These are phyloP conservation scores for Xerocomus spinulosus DNA, from an alignment of 768 basidiomycete species.

Conservation along the genomic window DNA sequence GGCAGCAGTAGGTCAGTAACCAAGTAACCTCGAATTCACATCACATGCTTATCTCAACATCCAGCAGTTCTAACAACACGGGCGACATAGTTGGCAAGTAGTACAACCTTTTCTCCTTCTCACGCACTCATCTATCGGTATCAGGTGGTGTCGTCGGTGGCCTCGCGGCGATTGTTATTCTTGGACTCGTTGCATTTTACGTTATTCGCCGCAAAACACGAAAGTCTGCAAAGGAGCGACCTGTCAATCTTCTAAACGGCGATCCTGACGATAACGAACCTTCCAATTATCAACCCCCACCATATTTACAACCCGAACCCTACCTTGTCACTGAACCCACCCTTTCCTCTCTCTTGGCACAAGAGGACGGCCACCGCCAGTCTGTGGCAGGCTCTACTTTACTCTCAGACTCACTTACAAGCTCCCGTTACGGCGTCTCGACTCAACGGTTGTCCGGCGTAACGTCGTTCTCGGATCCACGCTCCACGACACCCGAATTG, in stretches of 20 bases:
- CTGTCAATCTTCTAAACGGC: slow-evolving; percentile 61
- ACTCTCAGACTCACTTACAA: slow-evolving; percentile 12
- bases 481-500: slow-evolving; percentile 46
- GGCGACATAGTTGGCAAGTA: slow-evolving; percentile 49
- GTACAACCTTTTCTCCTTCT: neutral
- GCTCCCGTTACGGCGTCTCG: slow-evolving; percentile 26
- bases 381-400: slow-evolving; percentile 21
- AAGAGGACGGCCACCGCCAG: slow-evolving; percentile 20
- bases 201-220: slow-evolving; percentile 45
- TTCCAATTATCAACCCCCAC: slow-evolving; percentile 49
- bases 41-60: slow-evolving; percentile 1
- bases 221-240: slow-evolving; percentile 47
- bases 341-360: slow-evolving; percentile 35
- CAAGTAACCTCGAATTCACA: neutral
- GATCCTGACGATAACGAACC: slow-evolving; percentile 49
- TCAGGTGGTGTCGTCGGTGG: slow-evolving; percentile 56
- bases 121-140: slow-evolving; percentile 4
- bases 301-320: slow-evolving; percentile 73
- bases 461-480: slow-evolving; percentile 31
- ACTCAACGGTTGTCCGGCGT: slow-evolving; percentile 25
- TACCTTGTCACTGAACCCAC: slow-evolving; percentile 68
- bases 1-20: slow-evolving; percentile 25
- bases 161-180: slow-evolving; percentile 43
- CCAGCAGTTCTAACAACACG: slow-evolving; percentile 35
- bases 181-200: slow-evolving; percentile 42